Percentiles rank a stretch among this genome's conserved stretches.
Conservation (phyloP, 768 basidiomycete genomes). For the Pseudohyphozyma bogoriensis region DNA sequence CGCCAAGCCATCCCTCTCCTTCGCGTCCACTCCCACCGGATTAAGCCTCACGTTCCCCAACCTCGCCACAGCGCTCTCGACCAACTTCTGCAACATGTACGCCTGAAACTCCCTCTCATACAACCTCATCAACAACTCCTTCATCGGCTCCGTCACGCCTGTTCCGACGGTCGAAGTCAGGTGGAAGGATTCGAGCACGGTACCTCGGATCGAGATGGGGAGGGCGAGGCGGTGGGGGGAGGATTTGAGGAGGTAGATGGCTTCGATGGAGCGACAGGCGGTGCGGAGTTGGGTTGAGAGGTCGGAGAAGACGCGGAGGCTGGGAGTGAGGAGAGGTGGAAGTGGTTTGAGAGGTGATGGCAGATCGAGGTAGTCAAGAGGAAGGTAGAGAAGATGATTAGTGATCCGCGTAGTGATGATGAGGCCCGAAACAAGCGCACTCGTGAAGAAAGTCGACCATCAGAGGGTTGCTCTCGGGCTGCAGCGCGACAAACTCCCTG, state of each 20-base stretch:
- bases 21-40: background rate
- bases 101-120: constrained; percentile 1
- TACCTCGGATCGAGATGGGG: constrained; percentile 14
- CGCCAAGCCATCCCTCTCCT: constrained; percentile 3
- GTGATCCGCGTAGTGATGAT: too few species aligned
- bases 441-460: constrained; percentile 17
- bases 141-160: background rate
- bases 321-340: background rate
- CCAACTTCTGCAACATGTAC: constrained; percentile 7
- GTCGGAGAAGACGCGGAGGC: constrained; percentile 13
- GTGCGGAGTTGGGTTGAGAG: constrained; percentile 6
- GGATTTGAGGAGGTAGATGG: constrained; percentile 11
- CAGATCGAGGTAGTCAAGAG: too few species aligned
- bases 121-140: constrained; percentile 5
- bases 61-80: constrained; percentile 5
- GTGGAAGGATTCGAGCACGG: constrained; percentile 8
- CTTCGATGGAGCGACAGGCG: constrained; percentile 5
- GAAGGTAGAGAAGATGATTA: background rate
- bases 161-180: background rate
- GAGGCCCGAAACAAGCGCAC: background rate
- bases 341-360: background rate
- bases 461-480: background rate
- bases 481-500: constrained; percentile 1
- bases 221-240: constrained; percentile 14
- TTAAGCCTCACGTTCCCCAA: background rate